Percentiles rank a stretch among this genome's conserved stretches.
Evolutionary conservation across 768 basidiomycete species (phyloP).

Genomic region (Suillus placidus): DNA sequence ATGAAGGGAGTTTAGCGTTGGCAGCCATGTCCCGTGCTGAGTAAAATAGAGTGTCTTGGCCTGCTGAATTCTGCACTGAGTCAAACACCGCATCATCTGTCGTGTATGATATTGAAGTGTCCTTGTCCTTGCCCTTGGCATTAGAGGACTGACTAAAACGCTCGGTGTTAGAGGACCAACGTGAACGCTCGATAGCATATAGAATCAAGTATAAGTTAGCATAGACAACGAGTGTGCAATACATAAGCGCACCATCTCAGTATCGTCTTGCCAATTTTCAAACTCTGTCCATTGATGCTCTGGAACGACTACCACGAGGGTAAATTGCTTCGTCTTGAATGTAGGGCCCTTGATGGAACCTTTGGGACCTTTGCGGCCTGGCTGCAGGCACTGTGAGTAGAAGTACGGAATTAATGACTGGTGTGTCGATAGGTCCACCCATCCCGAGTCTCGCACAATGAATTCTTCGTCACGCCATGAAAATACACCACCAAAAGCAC

Average conservation of each 20-base stretch:
- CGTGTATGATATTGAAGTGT: too few species aligned
- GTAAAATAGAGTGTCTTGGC: too few species aligned
- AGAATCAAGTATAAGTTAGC: too few species aligned
- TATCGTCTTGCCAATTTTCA: not conserved
- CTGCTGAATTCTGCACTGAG: too few species aligned
- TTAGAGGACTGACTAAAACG: too few species aligned
- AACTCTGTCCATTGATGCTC: conserved; percentile 11
- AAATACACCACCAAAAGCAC: not conserved
- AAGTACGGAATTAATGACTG: not conserved
- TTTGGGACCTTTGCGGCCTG: not conserved
- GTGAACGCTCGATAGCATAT: too few species aligned
- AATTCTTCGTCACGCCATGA: not conserved
- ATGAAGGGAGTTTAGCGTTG: too few species aligned
- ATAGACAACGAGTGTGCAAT: not conserved
- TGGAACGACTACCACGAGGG: conserved; percentile 7
- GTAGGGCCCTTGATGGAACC: not conserved
- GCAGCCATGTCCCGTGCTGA: too few species aligned
- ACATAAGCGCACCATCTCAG: not conserved
- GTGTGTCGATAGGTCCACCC: conserved; percentile 10
- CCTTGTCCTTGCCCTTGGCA: too few species aligned
- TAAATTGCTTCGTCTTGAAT: conserved; percentile 15
- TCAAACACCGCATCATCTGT: too few species aligned
- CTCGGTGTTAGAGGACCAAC: too few species aligned
- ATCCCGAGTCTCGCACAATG: not conserved
- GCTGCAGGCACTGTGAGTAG: conserved; percentile 6